Percentiles rank a stretch among this genome's conserved stretches.
These are phyloP conservation scores for Schizosaccharomyces versatilis DNA, from an alignment of 1,139 yeast species.

Conservation along the genomic window DNA sequence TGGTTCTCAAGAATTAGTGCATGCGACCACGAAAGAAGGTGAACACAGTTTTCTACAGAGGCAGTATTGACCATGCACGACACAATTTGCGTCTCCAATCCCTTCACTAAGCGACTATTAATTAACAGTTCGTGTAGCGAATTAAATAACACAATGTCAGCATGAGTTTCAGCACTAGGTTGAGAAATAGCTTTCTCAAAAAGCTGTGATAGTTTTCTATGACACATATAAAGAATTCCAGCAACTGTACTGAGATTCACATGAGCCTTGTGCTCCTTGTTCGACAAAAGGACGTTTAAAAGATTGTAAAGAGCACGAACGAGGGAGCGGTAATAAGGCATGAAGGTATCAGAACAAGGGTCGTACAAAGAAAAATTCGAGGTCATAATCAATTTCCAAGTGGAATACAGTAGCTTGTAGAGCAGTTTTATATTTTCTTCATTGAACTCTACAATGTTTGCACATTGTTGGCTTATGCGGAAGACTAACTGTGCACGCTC, in stretches of 20 bases:
- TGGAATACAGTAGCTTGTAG: background rate
- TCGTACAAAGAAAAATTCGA: background rate
- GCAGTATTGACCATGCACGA: background rate
- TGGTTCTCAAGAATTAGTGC: background rate
- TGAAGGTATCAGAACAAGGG: background rate
- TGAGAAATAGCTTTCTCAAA: background rate
- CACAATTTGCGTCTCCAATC: background rate
- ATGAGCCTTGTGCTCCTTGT: background rate
- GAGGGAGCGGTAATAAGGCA: background rate
- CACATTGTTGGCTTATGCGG: background rate
- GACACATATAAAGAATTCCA: background rate
- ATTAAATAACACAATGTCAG: background rate
- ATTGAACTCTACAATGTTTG: background rate
- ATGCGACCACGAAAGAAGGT: conserved; percentile 1
- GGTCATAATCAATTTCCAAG: background rate
- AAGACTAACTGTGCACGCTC: conserved; percentile 2
- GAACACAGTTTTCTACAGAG: background rate
- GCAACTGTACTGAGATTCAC: background rate
- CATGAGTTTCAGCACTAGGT: background rate
- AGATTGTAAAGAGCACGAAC: background rate
- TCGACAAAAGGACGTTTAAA: background rate
- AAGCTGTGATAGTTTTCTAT: background rate
- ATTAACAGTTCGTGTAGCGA: background rate
- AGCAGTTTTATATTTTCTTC: background rate
- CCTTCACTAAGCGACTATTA: background rate